Base-by-base conservation (phyloP, 2,329 filamentous ascomycete species). In the Ophiostoma australiae region DNA sequence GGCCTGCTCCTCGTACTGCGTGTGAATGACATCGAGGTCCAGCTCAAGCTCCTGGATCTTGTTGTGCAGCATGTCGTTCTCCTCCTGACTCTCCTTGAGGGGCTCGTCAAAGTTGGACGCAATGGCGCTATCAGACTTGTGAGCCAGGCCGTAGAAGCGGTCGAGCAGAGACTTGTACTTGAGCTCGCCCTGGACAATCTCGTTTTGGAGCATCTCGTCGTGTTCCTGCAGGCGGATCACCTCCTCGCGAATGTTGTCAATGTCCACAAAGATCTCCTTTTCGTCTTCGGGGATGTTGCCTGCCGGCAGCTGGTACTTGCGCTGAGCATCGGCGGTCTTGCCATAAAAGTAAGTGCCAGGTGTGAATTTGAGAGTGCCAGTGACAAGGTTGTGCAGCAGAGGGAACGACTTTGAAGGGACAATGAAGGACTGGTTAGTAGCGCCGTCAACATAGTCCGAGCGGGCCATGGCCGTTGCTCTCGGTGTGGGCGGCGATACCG, bases 231-330 rank as follows among this genome's bases (percentile, higher is more conserved):
- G 72, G 13, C 73, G 72, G 17, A 71, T 69, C 5, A 78, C 77
- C 76, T 81, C 70, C 61, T 80, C 69, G 74, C 78, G 69, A 76
- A 78, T 69, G 74, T 79, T 71, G 72, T 80, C 70, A 76, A 80
- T 72, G 77, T 80, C 73, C 76, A 81, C 73, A 71, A 75, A 74
- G 20, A 75, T 75, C 68, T 75, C 72, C 66, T 72, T 72, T 63
- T 75, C 75, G 70, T 76, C 74, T 0, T 73, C 71, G 0, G 75
- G 73, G 3, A 74, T 2, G 0, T 41, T 70, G 1, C 71, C 74
- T 0, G 73, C 44, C 27, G 73, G 73, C 58, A 74, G 70, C 67
- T 71, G 68, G 55, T 72, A 67, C 44, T 70, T 69, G 15, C 52
- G 70, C 70, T 72, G 72, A 0, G 65, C 55, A 3, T 69, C 67